These are phyloP conservation scores for Plasmodium adleri DNA, from an alignment of 169 alveolate genomes.

Conservation along the genomic window DNA sequence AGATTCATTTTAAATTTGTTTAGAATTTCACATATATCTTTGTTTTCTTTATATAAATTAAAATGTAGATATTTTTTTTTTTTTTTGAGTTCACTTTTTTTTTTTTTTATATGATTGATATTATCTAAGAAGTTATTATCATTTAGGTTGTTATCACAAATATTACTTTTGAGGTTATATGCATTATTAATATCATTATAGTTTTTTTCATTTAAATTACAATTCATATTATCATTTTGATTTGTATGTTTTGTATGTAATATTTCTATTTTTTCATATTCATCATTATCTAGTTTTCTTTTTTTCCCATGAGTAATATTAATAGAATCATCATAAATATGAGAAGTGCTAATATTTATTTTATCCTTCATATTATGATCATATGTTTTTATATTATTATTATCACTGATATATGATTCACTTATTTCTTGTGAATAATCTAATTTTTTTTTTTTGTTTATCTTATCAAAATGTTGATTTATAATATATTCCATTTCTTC, in stretches of 20 bases:
- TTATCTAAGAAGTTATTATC: conserved; percentile 16
- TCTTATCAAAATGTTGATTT: conserved; percentile 8
- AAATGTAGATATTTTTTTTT: conserved; percentile 82
- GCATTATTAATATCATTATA: not conserved
- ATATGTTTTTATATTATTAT: not conserved
- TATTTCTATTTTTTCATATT: too few species aligned
- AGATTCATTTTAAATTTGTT: conserved; percentile 89
- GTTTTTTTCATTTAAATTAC: not conserved
- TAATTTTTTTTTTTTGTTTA: not conserved
- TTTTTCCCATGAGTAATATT: too few species aligned
- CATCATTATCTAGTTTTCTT: too few species aligned
- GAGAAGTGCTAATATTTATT: too few species aligned
- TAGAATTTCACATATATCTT: conserved; percentile 93
- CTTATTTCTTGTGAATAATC: not conserved
- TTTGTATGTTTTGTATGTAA: not conserved
- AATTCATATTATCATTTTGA: not conserved
- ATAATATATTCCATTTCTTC: conserved; percentile 41
- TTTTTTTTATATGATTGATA: conserved; percentile 5
- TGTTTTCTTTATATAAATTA: conserved; percentile 89
- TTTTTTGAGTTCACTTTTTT: conserved; percentile 29
- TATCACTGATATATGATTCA: not conserved
- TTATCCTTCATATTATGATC: not conserved
- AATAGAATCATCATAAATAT: too few species aligned
- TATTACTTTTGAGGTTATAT: not conserved
- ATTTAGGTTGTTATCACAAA: not conserved